Percentiles rank a stretch among this genome's conserved stretches.
Evolutionary conservation across 2,329 filamentous ascomycete genomes (phyloP).

Genomic region (Oidium heveae): DNA sequence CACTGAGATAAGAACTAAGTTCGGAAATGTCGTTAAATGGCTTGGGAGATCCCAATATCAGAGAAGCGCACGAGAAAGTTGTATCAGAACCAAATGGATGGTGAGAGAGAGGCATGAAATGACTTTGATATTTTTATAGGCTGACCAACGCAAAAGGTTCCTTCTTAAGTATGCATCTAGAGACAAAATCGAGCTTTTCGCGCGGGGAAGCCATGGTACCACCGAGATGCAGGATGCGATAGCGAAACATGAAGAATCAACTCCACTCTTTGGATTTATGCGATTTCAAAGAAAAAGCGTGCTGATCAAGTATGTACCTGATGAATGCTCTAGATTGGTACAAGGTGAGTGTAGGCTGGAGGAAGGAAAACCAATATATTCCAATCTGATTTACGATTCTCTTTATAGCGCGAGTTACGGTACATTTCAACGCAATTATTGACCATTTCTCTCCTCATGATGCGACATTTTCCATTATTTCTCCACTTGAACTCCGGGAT

Average conservation of each 20-base stretch:
- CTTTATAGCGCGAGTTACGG: conserved; percentile 49
- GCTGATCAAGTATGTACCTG: conserved; percentile 75
- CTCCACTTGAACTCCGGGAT: conserved; percentile 61
- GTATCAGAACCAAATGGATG: conserved; percentile 75
- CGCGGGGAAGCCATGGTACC: conserved; percentile 56
- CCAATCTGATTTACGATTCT: not conserved
- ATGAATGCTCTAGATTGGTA: conserved; percentile 69
- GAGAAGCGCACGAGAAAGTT: conserved; percentile 63
- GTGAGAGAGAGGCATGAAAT: conserved; percentile 20
- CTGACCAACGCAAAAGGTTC: conserved; percentile 37
- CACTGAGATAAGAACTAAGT: not conserved
- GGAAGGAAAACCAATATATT: no score
- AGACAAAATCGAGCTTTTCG: conserved; percentile 64
- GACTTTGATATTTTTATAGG: not conserved
- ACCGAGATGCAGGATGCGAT: conserved; percentile 61
- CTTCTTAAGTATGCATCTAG: conserved; percentile 74
- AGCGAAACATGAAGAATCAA: conserved; percentile 54
- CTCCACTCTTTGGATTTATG: conserved; percentile 77
- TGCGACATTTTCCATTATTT: conserved; percentile 51
- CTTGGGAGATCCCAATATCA: conserved; percentile 55
- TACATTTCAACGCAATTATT: conserved; percentile 41
- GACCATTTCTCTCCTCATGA: conserved; percentile 67
- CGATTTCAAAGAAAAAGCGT: conserved; percentile 77
- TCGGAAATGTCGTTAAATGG: conserved; percentile 79
- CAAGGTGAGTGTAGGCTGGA: conserved; percentile 39